phyloP scores from a whole-genome alignment of 2,329 filamentous ascomycete genomes.

The Ophiostoma montium region DNA sequence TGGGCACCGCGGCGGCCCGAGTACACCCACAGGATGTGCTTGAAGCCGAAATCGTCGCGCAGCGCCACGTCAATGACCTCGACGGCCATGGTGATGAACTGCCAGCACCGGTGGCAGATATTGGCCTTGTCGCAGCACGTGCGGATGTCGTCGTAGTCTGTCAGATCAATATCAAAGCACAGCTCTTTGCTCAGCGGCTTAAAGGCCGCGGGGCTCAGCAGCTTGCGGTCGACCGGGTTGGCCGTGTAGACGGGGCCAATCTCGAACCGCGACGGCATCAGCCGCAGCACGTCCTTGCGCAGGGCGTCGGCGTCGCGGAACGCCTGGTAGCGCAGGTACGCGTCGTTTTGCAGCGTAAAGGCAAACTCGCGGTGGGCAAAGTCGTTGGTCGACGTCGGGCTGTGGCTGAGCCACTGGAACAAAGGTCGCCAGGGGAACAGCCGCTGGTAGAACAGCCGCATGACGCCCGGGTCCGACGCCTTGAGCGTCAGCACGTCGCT shows the following conservation, averaged over 20 bases:
- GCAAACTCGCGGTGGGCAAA: conserved; percentile 93
- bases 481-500: conserved; percentile 20
- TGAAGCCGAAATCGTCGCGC: conserved; percentile 89
- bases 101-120: conserved; percentile 90
- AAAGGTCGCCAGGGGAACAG: conserved; percentile 89
- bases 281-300: conserved; percentile 76
- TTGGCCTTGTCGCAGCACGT: conserved; percentile 90
- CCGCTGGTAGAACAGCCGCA: conserved; percentile 89
- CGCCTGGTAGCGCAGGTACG: conserved; percentile 82
- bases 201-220: conserved; percentile 70
- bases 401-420: conserved; percentile 97
- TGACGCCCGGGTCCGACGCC: conserved; percentile 60
- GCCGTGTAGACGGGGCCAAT: conserved; percentile 95
- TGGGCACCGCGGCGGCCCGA: conserved; percentile 92
- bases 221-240: conserved; percentile 85
- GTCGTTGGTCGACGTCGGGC: conserved; percentile 69
- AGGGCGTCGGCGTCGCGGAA: conserved; percentile 49
- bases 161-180: conserved; percentile 99
- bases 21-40: conserved; percentile 97
- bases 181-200: conserved; percentile 82
- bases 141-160: conserved; percentile 92
- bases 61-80: conserved; percentile 80
- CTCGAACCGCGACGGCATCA: conserved; percentile 89
- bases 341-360: conserved; percentile 84
- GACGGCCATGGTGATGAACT: conserved; percentile 95